Percentiles rank a stretch among this genome's conserved stretches.
Conservation (phyloP, 352 stramenopile species). For the Globisporangium sylvaticum region DNA sequence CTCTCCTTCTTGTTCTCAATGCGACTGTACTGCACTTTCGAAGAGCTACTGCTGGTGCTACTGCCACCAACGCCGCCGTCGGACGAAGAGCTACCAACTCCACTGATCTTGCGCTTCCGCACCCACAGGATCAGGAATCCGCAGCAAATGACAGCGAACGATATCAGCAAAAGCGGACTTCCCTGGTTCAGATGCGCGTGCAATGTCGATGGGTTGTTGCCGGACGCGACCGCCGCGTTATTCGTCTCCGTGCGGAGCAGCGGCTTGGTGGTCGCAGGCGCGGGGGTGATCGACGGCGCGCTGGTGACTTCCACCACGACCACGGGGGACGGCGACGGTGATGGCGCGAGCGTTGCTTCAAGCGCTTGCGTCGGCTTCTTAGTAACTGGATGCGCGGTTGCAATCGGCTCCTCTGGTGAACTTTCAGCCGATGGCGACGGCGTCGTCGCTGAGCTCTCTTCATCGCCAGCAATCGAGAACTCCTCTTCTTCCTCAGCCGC, state of each 20-base stretch:
- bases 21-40: conserved; percentile 63
- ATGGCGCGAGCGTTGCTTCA: neutral
- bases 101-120: conserved; percentile 36
- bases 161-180: conserved; percentile 42
- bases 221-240: conserved; percentile 17
- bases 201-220: conserved; percentile 13
- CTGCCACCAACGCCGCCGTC: neutral
- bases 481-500: conserved; percentile 6
- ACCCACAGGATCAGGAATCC: conserved; percentile 55
- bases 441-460: neutral
- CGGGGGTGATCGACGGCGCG: neutral
- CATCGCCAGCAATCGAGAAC: conserved; percentile 7
- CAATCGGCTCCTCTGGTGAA: neutral
- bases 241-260: conserved; percentile 30
- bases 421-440: neutral
- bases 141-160: conserved; percentile 41
- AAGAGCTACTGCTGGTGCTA: conserved; percentile 15
- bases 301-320: neutral
- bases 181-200: conserved; percentile 33
- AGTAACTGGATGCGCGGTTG: neutral
- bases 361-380: neutral
- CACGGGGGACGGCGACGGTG: neutral
- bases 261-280: conserved; percentile 24
- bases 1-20: conserved; percentile 54
- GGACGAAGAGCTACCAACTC: conserved; percentile 9